These are phyloP conservation scores for Didymella glomerata DNA, from an alignment of 2,329 filamentous ascomycete genomes.

Conservation along the genomic window DNA sequence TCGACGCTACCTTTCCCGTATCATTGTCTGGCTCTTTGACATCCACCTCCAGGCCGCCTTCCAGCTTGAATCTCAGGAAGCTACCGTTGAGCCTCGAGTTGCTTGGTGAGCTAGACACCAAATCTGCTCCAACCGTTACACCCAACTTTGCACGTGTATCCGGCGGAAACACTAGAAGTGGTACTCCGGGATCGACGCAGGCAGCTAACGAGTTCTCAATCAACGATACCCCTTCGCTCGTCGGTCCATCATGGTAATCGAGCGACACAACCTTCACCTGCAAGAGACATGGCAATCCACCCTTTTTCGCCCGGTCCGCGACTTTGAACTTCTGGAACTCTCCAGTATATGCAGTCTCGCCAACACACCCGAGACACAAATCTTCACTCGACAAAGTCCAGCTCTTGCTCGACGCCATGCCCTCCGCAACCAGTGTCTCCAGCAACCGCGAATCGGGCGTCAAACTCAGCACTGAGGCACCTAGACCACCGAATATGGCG, in stretches of 20 bases:
- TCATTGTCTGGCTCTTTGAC: neutral
- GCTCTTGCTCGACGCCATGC: slow-evolving; percentile 22
- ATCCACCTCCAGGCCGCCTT: neutral
- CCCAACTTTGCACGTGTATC: slow-evolving; percentile 2
- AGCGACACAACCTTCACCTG: slow-evolving; percentile 27
- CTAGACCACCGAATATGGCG: slow-evolving; percentile 21
- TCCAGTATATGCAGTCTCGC: slow-evolving; percentile 13
- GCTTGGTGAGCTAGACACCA: neutral
- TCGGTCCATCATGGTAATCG: slow-evolving; percentile 19
- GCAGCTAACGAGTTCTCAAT: slow-evolving; percentile 25
- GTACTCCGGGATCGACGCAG: slow-evolving; percentile 31
- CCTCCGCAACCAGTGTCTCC: slow-evolving; percentile 2
- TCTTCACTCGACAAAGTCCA: slow-evolving; percentile 25
- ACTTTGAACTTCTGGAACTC: slow-evolving; percentile 23
- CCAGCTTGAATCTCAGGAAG: slow-evolving; percentile 1
- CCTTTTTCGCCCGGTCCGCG: slow-evolving; percentile 16
- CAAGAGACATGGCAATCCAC: slow-evolving; percentile 25
- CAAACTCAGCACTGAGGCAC: slow-evolving; percentile 23
- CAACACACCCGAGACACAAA: slow-evolving; percentile 30
- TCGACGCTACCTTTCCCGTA: neutral
- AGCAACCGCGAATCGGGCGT: slow-evolving; percentile 25
- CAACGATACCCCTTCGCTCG: slow-evolving; percentile 24
- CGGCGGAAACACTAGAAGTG: slow-evolving; percentile 24
- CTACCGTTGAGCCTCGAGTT: neutral
- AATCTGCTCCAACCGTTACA: slow-evolving; percentile 13